Evolutionary conservation across 2,329 filamentous ascomycete species (phyloP).

Genomic region (Fusarium aywerte): DNA sequence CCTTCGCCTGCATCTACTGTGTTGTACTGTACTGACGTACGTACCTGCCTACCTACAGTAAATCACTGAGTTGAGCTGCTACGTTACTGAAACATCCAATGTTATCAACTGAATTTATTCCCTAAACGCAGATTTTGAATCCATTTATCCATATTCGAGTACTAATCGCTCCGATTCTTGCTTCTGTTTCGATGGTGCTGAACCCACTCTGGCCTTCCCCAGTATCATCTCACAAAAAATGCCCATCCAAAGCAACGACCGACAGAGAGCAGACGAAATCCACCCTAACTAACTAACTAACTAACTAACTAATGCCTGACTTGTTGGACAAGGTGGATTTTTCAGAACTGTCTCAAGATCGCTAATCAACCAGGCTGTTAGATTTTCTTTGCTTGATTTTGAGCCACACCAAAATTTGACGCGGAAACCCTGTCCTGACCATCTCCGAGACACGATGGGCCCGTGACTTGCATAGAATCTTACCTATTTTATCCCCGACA

Average conservation of each 20-base stretch:
- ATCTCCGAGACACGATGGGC: slow-evolving; percentile 40
- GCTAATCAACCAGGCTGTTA: neutral
- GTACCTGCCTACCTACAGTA: neutral
- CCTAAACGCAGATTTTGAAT: slow-evolving; percentile 1
- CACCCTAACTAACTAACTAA: no score
- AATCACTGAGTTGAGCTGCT: neutral
- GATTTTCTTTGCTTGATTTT: slow-evolving; percentile 9
- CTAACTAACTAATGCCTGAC: slow-evolving; percentile 10
- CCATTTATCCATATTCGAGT: neutral
- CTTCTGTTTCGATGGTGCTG: slow-evolving; percentile 31
- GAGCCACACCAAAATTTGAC: slow-evolving; percentile 45
- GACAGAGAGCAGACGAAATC: slow-evolving; percentile 13
- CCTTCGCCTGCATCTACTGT: neutral
- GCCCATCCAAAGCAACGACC: slow-evolving; percentile 5
- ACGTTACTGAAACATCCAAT: neutral
- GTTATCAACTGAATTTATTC: slow-evolving; percentile 20
- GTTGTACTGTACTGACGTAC: neutral
- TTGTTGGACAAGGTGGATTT: slow-evolving; percentile 34
- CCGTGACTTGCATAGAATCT: slow-evolving; percentile 34
- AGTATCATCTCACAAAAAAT: slow-evolving; percentile 7
- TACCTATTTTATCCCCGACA: slow-evolving; percentile 31
- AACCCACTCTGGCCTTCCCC: slow-evolving; percentile 3
- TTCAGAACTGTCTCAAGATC: slow-evolving; percentile 23
- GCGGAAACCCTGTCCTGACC: slow-evolving; percentile 34
- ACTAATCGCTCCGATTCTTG: neutral